Base-by-base conservation (phyloP, 495 filamentous ascomycete species). In the Hyaloscypha bicolor region DNA sequence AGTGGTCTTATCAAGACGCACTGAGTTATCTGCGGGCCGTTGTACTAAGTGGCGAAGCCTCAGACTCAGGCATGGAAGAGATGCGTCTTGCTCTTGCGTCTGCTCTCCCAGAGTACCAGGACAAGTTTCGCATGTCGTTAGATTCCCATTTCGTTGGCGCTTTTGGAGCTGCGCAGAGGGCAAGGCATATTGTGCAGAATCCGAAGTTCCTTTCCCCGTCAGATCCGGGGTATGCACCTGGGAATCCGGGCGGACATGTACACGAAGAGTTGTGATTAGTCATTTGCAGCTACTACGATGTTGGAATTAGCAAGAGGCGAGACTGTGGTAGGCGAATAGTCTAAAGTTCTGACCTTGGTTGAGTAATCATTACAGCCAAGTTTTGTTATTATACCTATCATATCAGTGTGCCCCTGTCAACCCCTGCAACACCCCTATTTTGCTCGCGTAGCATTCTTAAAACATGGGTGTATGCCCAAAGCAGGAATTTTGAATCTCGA, bases 31-130 rank as follows among this genome's bases (percentile, higher is more conserved):
- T 58, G 55, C 19, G 55, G 3, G 55, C 55, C 22, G 30, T 58
- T 6, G 55, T 58, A 9, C 55, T 58, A 58, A 58, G 55, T 31
- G 55, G 55, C 55, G 55, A 58, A 30, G 55, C 55, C 30, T 58
- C 55, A 9, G 55, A 58, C 55, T 25, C 55, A 29, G 55, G 55
- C 4, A 58, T 58, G 55, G n/a, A 29, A 58, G 55, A 58, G 55
- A 58, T 58, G 55, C 55, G 55, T 33, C 22, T 29, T 31, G 55
- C 55, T 9, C 30, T 58, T 19, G 30, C 22, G 2, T 9, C 55
- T 31, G 55, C 55, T 25, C 55, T 58, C 30, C 55, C 55, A 58
- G 55, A 58, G 30, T 58, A 58, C 5, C 55, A 58, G 30, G 22
- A 58, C 55, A 58, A 58, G 55, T 58, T 58, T 31, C 55, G 55